Percentiles rank a stretch among this genome's conserved stretches.
These are phyloP conservation scores for Paratinospora sagittata DNA, from an alignment of 164 flowering plant species.

Conservation along the genomic window DNA sequence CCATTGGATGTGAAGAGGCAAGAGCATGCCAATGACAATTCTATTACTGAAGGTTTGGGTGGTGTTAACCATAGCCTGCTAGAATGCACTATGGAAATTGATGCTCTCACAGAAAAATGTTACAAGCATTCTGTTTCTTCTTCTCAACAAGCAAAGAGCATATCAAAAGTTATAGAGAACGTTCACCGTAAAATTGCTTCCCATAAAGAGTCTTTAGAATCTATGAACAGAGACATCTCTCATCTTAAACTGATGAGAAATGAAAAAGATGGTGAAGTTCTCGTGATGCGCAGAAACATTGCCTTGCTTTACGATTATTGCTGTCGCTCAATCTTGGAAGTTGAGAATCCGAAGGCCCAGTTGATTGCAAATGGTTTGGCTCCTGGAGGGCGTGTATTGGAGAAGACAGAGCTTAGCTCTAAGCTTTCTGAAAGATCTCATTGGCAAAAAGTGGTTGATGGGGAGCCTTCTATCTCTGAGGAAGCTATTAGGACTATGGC, in stretches of 20 bases:
- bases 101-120: constrained; percentile 35
- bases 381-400: constrained; percentile 21
- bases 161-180: constrained; percentile 28
- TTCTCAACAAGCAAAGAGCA: constrained; percentile 33
- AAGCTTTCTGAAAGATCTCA: constrained; percentile 20
- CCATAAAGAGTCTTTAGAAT: constrained; percentile 33
- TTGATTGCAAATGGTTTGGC: constrained; percentile 25
- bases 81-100: constrained; percentile 35
- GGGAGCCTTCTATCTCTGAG: constrained; percentile 28
- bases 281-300: constrained; percentile 30
- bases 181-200: constrained; percentile 34
- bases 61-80: constrained; percentile 30
- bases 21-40: constrained; percentile 23
- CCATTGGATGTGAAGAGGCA: constrained; percentile 20
- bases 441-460: constrained; percentile 22
- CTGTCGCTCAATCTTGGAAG: constrained; percentile 40
- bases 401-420: constrained; percentile 13
- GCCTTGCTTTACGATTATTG: constrained; percentile 64
- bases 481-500: constrained; percentile 42
- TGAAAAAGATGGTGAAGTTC: constrained; percentile 45
- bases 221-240: constrained; percentile 31
- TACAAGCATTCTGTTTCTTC: constrained; percentile 31
- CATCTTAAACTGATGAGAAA: constrained; percentile 29
- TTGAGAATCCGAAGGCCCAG: constrained; percentile 43
- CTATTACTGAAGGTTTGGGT: constrained; percentile 24